phyloP scores from a whole-genome alignment of 1,284 basidiomycete genomes.

The Sporisorium graminicola region DNA sequence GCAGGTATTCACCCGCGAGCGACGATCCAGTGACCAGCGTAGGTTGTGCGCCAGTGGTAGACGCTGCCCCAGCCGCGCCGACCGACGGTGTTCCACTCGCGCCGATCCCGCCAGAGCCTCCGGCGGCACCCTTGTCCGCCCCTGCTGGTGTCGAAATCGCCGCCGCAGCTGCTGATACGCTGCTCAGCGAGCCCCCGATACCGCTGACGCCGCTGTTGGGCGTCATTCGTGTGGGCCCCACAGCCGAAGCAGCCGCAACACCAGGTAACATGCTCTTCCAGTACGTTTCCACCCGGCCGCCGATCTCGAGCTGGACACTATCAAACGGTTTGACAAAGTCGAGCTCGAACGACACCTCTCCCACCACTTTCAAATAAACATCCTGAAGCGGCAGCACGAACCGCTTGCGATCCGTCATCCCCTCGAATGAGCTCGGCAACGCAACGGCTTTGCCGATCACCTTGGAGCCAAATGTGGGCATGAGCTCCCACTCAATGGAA shows the following conservation, averaged over 20 bases:
- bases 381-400: slow-evolving; percentile 82
- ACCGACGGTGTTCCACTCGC: slow-evolving; percentile 22
- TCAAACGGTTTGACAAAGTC: slow-evolving; percentile 90
- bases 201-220: slow-evolving; percentile 55
- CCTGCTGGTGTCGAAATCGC: slow-evolving; percentile 13
- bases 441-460: slow-evolving; percentile 94
- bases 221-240: slow-evolving; percentile 56
- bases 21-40: slow-evolving; percentile 83
- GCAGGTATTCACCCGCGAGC: slow-evolving; percentile 86
- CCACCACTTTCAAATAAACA: slow-evolving; percentile 90
- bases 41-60: slow-evolving; percentile 31
- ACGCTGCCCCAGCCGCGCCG: slow-evolving; percentile 20
- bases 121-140: slow-evolving; percentile 14
- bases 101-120: slow-evolving; percentile 13
- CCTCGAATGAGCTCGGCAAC: slow-evolving; percentile 80
- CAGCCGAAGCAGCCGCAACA: slow-evolving; percentile 22
- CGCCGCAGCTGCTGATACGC: slow-evolving; percentile 23
- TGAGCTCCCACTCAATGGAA: slow-evolving; percentile 91
- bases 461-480: slow-evolving; percentile 98
- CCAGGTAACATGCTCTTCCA: slow-evolving; percentile 69
- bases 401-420: slow-evolving; percentile 61
- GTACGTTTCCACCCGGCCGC: slow-evolving; percentile 76
- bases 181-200: slow-evolving; percentile 26
- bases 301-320: slow-evolving; percentile 93
- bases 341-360: slow-evolving; percentile 92